Base-by-base conservation (phyloP, 2,329 filamentous ascomycete genomes). In the Cordyceps fumosorosea region DNA sequence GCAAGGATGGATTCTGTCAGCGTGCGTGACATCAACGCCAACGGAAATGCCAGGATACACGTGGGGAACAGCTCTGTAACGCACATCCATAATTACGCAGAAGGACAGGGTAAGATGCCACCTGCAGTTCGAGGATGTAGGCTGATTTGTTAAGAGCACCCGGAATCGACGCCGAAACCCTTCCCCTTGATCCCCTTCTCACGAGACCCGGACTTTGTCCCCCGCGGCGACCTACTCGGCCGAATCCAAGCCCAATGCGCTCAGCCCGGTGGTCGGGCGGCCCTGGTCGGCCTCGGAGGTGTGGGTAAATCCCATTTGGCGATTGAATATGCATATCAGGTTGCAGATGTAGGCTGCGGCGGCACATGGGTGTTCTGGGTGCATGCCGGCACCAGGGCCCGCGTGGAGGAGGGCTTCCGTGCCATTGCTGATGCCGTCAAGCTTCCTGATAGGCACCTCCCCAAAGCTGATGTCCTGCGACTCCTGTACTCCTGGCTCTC, bases 211-310 rank as follows among this genome's bases (percentile, higher is more conserved):
- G 68, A 71, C 60, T 76, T 75, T 24, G 65, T 74, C 20, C 48
- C 70, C 32, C 70, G 69, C 6, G 69, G 63, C 5, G 65, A 67
- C 40, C 37, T 66, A 26, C 65, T 72, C 11, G 42, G 59, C 3
- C 67, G 67, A 53, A 56, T 74, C 26, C 52, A 58, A 18, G 16
- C 66, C 20, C 64, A 64, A 62, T 70, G 66, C 45, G 60, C 62
- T 10, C 42, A 64, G 14, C 64, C 65, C 1, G 47, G 57, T 1
- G 51, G 57, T 1, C 69, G 70, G 1, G 66, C 73, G 7, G 72
- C 71, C 2, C 67, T 76, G 10, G 66, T 72, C 0, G 74, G 75
- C n/a, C 60, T 76, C 2, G 75, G 74, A 4, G 73, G 74, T 18
- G 67, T 74, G 44, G 64, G 75, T 8, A 61, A 61, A 50, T 61